Evolutionary conservation across 2,329 filamentous ascomycete genomes (phyloP), one percentile per base, ranked within the genome.

Genomic region (Albophoma yamanashiensis): DNA sequence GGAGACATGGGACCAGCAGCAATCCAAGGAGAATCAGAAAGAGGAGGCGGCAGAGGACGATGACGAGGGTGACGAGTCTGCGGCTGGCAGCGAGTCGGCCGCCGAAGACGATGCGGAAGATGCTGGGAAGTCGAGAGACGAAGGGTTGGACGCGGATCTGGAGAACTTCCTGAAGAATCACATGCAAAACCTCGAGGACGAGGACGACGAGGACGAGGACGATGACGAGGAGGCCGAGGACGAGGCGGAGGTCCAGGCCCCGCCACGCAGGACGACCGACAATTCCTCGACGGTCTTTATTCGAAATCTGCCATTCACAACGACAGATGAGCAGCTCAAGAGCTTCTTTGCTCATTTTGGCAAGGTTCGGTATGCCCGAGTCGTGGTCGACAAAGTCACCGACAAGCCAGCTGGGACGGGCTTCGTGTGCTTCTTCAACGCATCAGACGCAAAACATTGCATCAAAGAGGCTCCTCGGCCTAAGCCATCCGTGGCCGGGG

Each of bases 271-370:
- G 62, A 76, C 71, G 34, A 82, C 78, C 20, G 84, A 89, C 71
- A 90, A 91, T 67, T 85, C 84, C 2, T 85, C 85, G 42, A 97
- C 92, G 0, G 75, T 97, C 17, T 99, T 99, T 75, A 83, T 99
- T 67, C 91, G 94, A 65, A 99, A 99, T 70, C 78, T 99, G 15
- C 93, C 95, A 0, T 99, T 96, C 73, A 92, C 89, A 2, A 87
- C 86, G 52, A 89, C 89, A 22, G 92, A 99, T 67, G 88, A 92
- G 58, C 82, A 85, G 56, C 83, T 99, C 53, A 89, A 92, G 70
- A 81, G 87, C 57, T 93, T 97, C 71, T 99, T 99, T 69, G 78
- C 79, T n/a, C 81, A 88, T 67, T 97, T 99, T 68, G 95, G 94
- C 34, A 82, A 82, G n/a, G 79, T 97, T 45, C 85, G 92, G 43